Evolutionary conservation across 495 filamentous ascomycete species (phyloP).

Genomic region (Tuber aestivum): DNA sequence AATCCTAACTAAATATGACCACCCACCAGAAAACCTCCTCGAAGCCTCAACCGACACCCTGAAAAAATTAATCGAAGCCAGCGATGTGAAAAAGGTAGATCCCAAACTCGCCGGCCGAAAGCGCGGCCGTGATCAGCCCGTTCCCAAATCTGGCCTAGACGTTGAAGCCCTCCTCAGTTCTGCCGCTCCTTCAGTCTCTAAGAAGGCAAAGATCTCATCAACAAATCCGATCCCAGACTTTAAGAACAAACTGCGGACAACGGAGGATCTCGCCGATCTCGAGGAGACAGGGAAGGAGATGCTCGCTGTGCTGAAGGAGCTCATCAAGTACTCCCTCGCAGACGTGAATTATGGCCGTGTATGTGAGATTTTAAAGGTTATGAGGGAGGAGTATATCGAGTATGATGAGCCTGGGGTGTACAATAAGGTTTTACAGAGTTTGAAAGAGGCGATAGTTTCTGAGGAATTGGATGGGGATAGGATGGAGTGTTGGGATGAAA

Average conservation of each 20-base stretch:
- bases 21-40: conserved; percentile 63
- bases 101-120: conserved; percentile 73
- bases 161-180: conserved; percentile 41
- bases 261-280: conserved; percentile 58
- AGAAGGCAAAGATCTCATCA: conserved; percentile 60
- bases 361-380: conserved; percentile 66
- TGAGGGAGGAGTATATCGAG: conserved; percentile 69
- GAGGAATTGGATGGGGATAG: conserved; percentile 76
- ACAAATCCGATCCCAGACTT: conserved; percentile 88
- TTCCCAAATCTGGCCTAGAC: conserved; percentile 87
- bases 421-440: conserved; percentile 62
- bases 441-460: conserved; percentile 66
- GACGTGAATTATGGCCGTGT: conserved; percentile 69
- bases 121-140: conserved; percentile 61
- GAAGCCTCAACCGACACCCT: conserved; percentile 52
- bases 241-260: conserved; percentile 64
- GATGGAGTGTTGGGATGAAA: conserved; percentile 72
- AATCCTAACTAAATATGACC: conserved; percentile 66
- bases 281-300: conserved; percentile 70
- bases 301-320: conserved; percentile 59
- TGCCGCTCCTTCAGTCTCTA: conserved; percentile 30
- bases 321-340: conserved; percentile 66
- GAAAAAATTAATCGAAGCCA: conserved; percentile 58
- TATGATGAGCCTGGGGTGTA: conserved; percentile 71
- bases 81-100: conserved; percentile 87